Base-by-base conservation (phyloP, 1,284 basidiomycete species). In the Chalciporus piperatoides region DNA sequence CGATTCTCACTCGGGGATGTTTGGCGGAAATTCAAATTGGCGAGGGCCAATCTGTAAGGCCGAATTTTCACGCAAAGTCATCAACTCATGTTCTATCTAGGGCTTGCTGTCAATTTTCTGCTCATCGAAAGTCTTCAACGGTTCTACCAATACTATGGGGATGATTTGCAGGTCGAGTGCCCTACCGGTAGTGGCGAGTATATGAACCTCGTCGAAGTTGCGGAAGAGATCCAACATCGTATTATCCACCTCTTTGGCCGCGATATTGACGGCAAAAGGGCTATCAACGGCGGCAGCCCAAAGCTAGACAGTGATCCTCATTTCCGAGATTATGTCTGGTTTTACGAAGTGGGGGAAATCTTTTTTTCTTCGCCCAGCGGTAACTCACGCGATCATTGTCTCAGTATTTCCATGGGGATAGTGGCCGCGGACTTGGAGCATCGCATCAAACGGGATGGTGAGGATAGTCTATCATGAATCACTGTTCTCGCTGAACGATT, bases 11-110 rank as follows among this genome's bases (percentile, higher is more conserved):
- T 94, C 91, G 28, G 94, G 93, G 51, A 99, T 99, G 96, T 98
- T 98, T 68, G 96, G 97, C 48, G 95, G 95, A 27, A 98, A 98
- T 70, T 94, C 91, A 17, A 97, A 99, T 68, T 97, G 95, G 95
- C 80, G 95, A 65, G 87, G 86, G 12, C 86, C 86, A 5, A 88
- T 90, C 52, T 90, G 88, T 86, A 60, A 71, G 78, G 23, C 39
- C 10, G 14, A 4, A 15, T 27, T 9, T 9, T 33, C 3, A n/a
- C 10, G 3, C 1, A 11, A 21, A 27, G 19, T 25, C 19, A 24
- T 44, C 23, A 28, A 32, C 49, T 52, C 38, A 52, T 10, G 5
- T 11, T 44, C 6, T 10, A 11, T 19, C 28, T 23, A 57, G 84
- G 95, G 96, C 81, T 97, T 43, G 92, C 95, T 4, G 91, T 92